Evolutionary conservation across 805 yeast genomes (phyloP), one percentile per base, ranked within the genome.

Genomic region (Kuraishia piskuri): DNA sequence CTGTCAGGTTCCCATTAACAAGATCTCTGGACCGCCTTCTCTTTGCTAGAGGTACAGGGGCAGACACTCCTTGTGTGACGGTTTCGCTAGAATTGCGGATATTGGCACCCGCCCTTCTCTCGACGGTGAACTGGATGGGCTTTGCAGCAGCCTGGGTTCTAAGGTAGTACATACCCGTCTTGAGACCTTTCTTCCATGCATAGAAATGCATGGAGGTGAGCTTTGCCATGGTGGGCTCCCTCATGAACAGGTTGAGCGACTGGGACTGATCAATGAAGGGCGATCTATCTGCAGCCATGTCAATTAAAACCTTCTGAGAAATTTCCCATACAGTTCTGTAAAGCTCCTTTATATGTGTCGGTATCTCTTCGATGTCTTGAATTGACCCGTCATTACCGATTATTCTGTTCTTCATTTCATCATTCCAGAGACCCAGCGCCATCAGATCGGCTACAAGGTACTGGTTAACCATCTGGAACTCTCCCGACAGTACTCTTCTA

Each of bases 121-220:
- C 92, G 54, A 86, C 86, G 20, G 95, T 87, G 72, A 91, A 94
- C 74, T 94, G 97, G 67, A 94, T 94, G 51, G 98, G 97, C 54
- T 96, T 92, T 51, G 97, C 84, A 37, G 98, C 99, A 59, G 98
- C 97, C 78, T 90, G 96, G 9, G 98, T 92, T 75, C 98, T 87
- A 70, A 94, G 76, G 73, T 94, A 94, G 77, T 94, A 94, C 98
- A 94, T 94, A 71, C 99, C 99, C 22, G 99, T 94, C 80, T 94
- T 94, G 69, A 94, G 81, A 57, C 99, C 99, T 76, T 88, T 90
- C 79, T 90, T 89, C 99, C 99, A 94, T 55, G 98, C 99, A 67
- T 94, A 92, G 78, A 94, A 94, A 71, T 94, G 99, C 97, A 94
- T 94, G 56, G 92, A 83, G 8, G 99, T 94, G 67, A 94, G 80